Conservation (phyloP, 305 asterid species). For the Rubia tinctorum region DNA sequence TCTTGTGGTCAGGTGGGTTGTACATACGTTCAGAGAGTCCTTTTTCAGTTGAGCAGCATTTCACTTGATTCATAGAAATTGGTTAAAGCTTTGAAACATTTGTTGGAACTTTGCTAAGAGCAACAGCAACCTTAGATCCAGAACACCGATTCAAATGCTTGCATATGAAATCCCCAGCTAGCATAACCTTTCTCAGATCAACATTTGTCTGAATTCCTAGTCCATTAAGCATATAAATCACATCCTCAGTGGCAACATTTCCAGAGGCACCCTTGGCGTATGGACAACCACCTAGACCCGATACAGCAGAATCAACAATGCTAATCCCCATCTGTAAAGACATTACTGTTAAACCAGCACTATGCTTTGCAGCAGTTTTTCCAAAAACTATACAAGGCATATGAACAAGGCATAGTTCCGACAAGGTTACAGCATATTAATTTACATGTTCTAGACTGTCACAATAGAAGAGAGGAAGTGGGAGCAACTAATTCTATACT, state of each 20-base stretch:
- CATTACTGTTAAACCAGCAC: not conserved
- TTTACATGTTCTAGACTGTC: not conserved
- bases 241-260: slow-evolving; percentile 95
- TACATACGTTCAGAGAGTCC: not conserved
- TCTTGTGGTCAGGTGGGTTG: not conserved
- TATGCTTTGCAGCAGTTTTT: not conserved
- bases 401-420: not conserved
- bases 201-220: slow-evolving; percentile 71
- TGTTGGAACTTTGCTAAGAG: slow-evolving; percentile 48
- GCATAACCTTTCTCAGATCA: slow-evolving; percentile 58
- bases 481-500: not conserved
- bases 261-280: slow-evolving; percentile 96
- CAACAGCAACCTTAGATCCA: slow-evolving; percentile 73
- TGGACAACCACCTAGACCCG: slow-evolving; percentile 93
- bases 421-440: not conserved
- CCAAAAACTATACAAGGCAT: not conserved
- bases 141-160: slow-evolving; percentile 64
- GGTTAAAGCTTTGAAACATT: slow-evolving; percentile 62
- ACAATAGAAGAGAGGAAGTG: not conserved
- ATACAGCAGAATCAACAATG: slow-evolving; percentile 71
- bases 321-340: slow-evolving; percentile 71
- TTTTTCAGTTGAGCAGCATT: not conserved
- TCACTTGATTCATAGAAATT: not conserved
- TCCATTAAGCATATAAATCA: slow-evolving; percentile 80
- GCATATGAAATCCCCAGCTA: slow-evolving; percentile 79